Base-by-base conservation (phyloP, 331 rosid species). In the Saraca asoca region DNA sequence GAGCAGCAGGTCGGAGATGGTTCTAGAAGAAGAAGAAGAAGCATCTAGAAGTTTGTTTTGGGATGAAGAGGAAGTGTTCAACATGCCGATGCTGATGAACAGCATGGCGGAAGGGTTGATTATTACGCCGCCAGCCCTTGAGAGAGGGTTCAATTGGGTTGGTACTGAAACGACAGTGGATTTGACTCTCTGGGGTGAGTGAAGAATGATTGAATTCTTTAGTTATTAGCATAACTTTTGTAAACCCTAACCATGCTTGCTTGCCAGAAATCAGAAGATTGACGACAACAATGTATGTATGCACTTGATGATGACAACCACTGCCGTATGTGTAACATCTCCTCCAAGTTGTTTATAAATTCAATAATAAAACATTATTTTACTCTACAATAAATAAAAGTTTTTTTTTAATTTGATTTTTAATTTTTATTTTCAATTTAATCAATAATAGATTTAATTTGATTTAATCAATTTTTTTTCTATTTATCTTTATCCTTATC, bases 101-200 rank as follows among this genome's bases (percentile, higher is more conserved):
- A 81, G 85, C 62, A 29, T 91, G 95, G 97, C 97, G 0, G 97
- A 91, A 70, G 97, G 88, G 13, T 71, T 91, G 91, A 78, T 91
- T 6, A 71, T 91, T 5, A 82, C 93, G 2, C 97, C 95, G 0
- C 91, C 83, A 0, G 85, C 85, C 5, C 63, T 91, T 85, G 29
- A 82, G 52, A 86, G 31, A 37, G 94, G 88, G 2, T 91, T 91
- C 57, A 71, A 53, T 48, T 91, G 94, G 91, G 79, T 77, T 51
- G 81, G 29, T 16, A 76, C 16, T 2, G 85, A 77, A 54, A 44
- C 78, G 37, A 29, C 78, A 0, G 19, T 50, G 9, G 85, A 72
- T 10, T 72, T 79, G 63, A 67, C 83, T 29, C 67, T 82, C 0
- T 84, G 91, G 94, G 44, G 18, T 16, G 67, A 72, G n/a, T 67